Conservation (phyloP, 78 protist species). For the Pigoraptor vietnamica region DNA sequence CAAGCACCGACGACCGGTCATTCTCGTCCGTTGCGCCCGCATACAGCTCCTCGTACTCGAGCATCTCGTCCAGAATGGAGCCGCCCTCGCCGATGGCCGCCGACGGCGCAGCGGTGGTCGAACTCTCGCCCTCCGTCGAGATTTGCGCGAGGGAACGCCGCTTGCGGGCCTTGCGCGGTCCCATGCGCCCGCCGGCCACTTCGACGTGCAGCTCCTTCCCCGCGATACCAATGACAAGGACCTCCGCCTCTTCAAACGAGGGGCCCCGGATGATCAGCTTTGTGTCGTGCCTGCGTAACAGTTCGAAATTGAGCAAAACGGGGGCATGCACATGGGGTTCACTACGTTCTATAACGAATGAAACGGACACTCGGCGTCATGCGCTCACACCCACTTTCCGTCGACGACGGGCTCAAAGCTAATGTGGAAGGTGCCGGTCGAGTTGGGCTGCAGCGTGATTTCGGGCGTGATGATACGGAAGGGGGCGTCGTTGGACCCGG, state of each 20-base stretch:
- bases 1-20: not conserved
- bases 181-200: not conserved
- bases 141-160: not conserved
- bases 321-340: not conserved
- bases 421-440: not conserved
- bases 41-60: not conserved
- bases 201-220: not conserved
- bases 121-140: not conserved
- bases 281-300: not conserved
- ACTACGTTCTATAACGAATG: no score
- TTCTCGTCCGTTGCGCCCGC: not conserved
- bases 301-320: not conserved
- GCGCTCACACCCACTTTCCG: not conserved
- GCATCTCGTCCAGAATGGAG: not conserved
- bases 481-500: not conserved
- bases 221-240: not conserved
- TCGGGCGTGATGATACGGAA: not conserved
- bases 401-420: not conserved
- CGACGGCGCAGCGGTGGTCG: not conserved
- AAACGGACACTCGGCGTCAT: not conserved
- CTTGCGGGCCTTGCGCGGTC: not conserved
- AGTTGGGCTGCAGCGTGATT: not conserved
- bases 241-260: not conserved
- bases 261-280: not conserved
- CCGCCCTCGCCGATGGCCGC: not conserved